Base-by-base conservation (phyloP, 768 basidiomycete species). In the Lyophyllum shimeji region DNA sequence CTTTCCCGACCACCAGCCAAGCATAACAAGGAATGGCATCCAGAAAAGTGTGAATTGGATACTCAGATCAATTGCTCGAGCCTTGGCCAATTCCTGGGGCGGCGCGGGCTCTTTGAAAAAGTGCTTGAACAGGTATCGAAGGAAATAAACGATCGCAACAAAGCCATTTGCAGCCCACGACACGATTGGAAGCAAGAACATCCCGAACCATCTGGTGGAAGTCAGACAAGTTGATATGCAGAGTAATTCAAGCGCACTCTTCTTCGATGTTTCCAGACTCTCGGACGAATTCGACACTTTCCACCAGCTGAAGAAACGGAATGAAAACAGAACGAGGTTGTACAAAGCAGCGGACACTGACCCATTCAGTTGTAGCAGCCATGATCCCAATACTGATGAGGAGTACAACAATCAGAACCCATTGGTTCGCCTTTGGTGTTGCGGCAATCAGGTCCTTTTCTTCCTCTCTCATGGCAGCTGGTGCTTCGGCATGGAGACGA, bases 21-120 rank as follows among this genome's bases (percentile, higher is more conserved):
- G 71, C 20, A 91, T 64, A 3, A 86, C 80, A 40, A 90, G 66
- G 61, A 89, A 76, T 0, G 89, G 89, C 81, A 86, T 86, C 89
- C 89, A 91, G 69, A 89, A 88, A 11, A 90, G 74, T 17, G 78
- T 78, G 67, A 91, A 90, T 63, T 91, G 89, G 54, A 90, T 89
- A 63, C 84, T 85, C 45, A 90, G 76, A 65, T 91, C 89, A 55
- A 91, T 91, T 5, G 87, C 84, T 21, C 83, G 78, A 0, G 78
- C 86, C 64, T 82, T 82, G 0, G 89, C 89, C 20, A 89, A 71
- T n/a, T 78, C 76, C 5, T 75, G 73, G 1, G 86, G 86, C 15
- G 81, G 71, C 0, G 73, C 71, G 3, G 73, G 67, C 37, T 69
- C 66, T 9, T 65, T 64, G 63, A 81, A 71, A 58, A 79, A 67